A percentile compares a stretch with the other conserved stretches of the same genome.
Evolutionary conservation across 163 green algal species (phyloP).

Genomic region (Volvox carteri): DNA sequence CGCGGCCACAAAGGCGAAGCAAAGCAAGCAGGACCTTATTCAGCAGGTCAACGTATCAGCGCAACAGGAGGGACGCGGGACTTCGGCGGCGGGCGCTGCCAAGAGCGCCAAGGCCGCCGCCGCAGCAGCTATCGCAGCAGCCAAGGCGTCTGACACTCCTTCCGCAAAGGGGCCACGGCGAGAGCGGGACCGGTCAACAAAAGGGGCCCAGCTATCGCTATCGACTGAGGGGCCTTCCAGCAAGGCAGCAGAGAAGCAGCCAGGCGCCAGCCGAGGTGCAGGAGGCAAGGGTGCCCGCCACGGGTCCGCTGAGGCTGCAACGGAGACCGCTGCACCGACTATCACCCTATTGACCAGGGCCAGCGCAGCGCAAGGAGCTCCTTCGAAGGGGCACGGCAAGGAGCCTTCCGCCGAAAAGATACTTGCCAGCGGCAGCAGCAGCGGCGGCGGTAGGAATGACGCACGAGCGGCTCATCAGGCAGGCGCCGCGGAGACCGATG

Average conservation of each 20-base stretch:
- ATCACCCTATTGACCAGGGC: not conserved
- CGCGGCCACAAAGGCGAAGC: constrained; percentile 20
- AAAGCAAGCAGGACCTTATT: constrained; percentile 23
- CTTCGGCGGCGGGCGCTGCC: not conserved
- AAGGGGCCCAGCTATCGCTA: not conserved
- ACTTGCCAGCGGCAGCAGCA: not conserved
- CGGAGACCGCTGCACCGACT: not conserved
- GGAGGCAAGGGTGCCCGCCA: not conserved
- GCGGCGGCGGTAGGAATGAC: not conserved
- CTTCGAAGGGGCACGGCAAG: not conserved
- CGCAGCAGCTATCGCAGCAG: not conserved
- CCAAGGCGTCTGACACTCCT: not conserved
- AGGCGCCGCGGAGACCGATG: not conserved
- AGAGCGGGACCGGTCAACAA: not conserved
- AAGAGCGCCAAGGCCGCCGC: not conserved
- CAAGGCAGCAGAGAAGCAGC: not conserved
- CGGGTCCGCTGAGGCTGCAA: not conserved
- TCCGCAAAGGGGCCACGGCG: not conserved
- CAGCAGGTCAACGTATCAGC: not conserved
- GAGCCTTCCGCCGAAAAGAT: not conserved
- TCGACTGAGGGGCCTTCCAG: not conserved
- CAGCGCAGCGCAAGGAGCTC: too few relatives aligned
- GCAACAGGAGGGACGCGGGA: not conserved
- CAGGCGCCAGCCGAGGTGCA: not conserved
- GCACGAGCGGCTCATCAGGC: not conserved